Percentiles rank a stretch among this genome's conserved stretches.
Conservation (phyloP, 208 protist species). For the Crithidia acanthocephali region DNA sequence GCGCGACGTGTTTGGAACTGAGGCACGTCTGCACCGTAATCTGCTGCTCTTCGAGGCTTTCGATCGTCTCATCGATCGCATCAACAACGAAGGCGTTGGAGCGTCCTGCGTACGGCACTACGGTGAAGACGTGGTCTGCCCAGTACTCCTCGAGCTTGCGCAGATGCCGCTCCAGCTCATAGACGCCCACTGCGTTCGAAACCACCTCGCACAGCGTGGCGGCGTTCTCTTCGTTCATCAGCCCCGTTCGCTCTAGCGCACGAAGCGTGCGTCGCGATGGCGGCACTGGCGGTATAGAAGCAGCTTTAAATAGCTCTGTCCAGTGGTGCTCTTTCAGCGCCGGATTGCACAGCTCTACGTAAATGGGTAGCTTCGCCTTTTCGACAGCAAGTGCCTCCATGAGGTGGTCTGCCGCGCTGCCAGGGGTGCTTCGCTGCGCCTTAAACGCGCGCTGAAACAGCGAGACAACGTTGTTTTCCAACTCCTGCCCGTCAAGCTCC, state of each 20-base stretch:
- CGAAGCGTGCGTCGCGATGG: constrained; percentile 55
- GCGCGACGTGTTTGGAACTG: constrained; percentile 77
- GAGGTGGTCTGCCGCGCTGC: constrained; percentile 64
- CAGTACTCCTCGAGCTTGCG: constrained; percentile 86
- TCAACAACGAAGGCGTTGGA: constrained; percentile 87
- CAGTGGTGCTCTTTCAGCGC: constrained; percentile 89
- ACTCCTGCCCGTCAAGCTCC: constrained; percentile 68
- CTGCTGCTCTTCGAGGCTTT: constrained; percentile 91
- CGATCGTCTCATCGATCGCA: constrained; percentile 82
- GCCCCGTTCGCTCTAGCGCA: constrained; percentile 36
- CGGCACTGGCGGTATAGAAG: constrained; percentile 41
- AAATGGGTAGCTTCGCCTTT: constrained; percentile 71
- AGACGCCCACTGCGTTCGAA: constrained; percentile 88
- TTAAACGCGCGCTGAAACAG: constrained; percentile 69
- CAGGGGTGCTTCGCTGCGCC: constrained; percentile 64
- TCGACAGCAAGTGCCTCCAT: constrained; percentile 73
- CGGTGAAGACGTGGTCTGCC: constrained; percentile 59
- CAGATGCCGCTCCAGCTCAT: constrained; percentile 85
- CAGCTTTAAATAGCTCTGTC: constrained; percentile 77
- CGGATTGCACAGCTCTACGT: constrained; percentile 85
- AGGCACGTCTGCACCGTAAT: constrained; percentile 86
- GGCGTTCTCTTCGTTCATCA: constrained; percentile 52
- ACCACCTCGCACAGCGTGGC: constrained; percentile 79
- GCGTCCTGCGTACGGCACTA: constrained; percentile 72
- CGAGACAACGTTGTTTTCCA: constrained; percentile 71